A percentile compares a stretch with the other conserved stretches of the same genome.
phyloP scores from a whole-genome alignment of 139 green algal species.

The Asterochloris sp. region DNA sequence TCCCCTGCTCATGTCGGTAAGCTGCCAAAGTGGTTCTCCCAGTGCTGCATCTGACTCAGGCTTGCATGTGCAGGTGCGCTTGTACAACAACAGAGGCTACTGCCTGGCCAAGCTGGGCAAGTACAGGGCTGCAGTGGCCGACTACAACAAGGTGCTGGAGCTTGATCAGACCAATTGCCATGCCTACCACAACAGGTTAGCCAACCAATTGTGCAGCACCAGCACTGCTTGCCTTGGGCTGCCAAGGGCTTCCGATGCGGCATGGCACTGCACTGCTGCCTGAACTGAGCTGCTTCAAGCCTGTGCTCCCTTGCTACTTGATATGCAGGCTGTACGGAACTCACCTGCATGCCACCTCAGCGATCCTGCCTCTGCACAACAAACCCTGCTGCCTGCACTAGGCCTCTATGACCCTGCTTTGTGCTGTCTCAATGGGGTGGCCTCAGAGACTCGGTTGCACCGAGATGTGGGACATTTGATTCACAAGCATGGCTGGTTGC shows the following conservation, averaged over 20 bases:
- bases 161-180: slow-evolving; percentile 59
- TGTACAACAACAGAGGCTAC: slow-evolving; percentile 62
- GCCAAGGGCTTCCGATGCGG: background rate
- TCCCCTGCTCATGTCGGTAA: no score
- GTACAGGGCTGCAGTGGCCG: slow-evolving; percentile 58
- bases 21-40: no score
- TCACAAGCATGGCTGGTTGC: no score
- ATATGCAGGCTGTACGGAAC: background rate
- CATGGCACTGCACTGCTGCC: background rate
- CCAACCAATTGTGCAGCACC: background rate
- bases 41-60: no score
- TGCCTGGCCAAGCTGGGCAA: slow-evolving; percentile 70
- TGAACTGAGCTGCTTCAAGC: background rate
- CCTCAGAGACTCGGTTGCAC: no score
- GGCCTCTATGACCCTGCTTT: no score
- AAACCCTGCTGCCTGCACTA: no score
- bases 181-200: slow-evolving; percentile 64
- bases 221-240: background rate
- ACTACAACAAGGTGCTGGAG: slow-evolving; percentile 55
- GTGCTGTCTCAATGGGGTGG: no score
- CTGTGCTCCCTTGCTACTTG: no score
- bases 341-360: no score
- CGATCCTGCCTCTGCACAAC: no score
- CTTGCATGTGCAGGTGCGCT: background rate
- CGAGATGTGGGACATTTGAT: no score